Conservation (phyloP, 306 rosid species). For the Castanospermum australe region DNA sequence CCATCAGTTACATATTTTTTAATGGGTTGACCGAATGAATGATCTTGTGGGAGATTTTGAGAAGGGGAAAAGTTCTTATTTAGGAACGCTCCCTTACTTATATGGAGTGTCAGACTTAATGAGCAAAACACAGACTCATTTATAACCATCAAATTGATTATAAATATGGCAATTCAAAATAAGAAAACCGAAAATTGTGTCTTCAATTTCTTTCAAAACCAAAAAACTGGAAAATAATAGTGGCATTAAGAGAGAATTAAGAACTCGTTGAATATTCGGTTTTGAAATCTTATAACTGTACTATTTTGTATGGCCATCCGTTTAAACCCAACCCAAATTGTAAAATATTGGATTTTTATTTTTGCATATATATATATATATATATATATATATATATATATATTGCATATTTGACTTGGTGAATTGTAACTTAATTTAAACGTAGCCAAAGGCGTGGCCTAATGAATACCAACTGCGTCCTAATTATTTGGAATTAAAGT, state of each 20-base stretch:
- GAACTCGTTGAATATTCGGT: not conserved
- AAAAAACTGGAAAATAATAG: not conserved
- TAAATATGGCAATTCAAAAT: not conserved
- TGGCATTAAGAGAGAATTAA: not conserved
- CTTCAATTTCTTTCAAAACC: too few species aligned
- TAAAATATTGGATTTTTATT: not conserved
- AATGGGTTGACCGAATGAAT: not conserved
- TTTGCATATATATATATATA: too few species aligned
- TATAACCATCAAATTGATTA: not conserved
- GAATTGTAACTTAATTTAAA: too few species aligned
- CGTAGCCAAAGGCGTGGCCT: too few species aligned
- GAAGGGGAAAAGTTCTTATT: not conserved
- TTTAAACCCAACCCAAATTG: not conserved
- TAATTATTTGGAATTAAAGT: too few species aligned
- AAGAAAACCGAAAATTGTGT: not conserved
- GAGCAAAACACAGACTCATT: too few species aligned
- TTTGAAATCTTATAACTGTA: not conserved
- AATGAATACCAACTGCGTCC: too few species aligned
- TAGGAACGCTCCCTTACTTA: not conserved
- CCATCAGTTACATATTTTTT: not conserved
- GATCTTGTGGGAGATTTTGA: not conserved
- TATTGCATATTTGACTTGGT: not conserved
- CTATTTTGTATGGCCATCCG: not conserved
- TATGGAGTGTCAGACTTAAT: not conserved
- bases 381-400: too few species aligned